These are phyloP conservation scores for Boletus reticulatus DNA, from an alignment of 768 basidiomycete genomes.

Conservation along the genomic window DNA sequence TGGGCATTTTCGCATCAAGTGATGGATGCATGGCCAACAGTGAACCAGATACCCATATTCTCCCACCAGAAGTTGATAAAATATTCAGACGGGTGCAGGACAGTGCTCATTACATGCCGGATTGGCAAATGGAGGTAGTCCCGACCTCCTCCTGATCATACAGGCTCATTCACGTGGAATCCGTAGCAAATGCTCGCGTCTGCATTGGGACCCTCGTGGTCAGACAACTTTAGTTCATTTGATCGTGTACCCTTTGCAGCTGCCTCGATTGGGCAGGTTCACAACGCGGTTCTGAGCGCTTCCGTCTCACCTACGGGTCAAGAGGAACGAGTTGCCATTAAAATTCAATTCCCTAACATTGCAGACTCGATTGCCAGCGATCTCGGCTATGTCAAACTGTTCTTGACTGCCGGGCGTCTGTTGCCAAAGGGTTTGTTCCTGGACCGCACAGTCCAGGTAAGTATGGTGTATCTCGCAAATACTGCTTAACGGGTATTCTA, in stretches of 20 bases:
- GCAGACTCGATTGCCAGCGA: constrained; percentile 84
- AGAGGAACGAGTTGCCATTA: constrained; percentile 68
- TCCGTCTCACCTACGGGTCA: constrained; percentile 50
- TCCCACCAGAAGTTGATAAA: constrained; percentile 84
- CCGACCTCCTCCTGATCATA: not conserved
- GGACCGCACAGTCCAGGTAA: constrained; percentile 77
- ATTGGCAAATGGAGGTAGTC: constrained; percentile 93
- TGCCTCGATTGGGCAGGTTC: constrained; percentile 97
- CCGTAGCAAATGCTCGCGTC: constrained; percentile 62
- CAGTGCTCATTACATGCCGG: constrained; percentile 97
- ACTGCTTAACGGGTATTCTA: not conserved
- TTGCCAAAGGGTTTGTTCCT: constrained; percentile 89
- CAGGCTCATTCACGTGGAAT: not conserved
- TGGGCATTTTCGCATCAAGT: not conserved
- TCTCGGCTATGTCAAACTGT: constrained; percentile 76
- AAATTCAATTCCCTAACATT: constrained; percentile 96
- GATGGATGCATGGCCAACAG: not conserved
- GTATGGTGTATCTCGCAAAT: not conserved
- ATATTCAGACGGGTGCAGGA: constrained; percentile 92
- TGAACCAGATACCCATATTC: constrained; percentile 73
- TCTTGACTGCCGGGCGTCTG: constrained; percentile 76
- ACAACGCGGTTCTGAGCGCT: constrained; percentile 63
- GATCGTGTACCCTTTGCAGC: constrained; percentile 89
- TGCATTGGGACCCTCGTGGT: constrained; percentile 80
- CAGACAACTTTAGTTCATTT: constrained; percentile 66